phyloP scores from a whole-genome alignment of 257 asterid species.

The Fraxinus americana region DNA sequence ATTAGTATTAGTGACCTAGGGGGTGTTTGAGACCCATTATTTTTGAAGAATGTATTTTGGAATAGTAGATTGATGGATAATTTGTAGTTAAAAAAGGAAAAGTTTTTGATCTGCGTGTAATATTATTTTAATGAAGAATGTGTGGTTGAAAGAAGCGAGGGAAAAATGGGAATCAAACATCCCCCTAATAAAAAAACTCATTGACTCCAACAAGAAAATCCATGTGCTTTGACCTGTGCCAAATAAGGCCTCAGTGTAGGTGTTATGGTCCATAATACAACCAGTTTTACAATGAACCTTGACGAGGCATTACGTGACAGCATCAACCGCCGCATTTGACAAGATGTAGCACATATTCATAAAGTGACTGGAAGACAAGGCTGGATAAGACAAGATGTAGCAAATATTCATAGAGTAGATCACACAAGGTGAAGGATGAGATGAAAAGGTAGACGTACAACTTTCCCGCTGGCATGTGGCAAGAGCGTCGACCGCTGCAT shows the following conservation, averaged over 20 bases:
- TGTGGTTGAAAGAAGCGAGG: too few relatives aligned
- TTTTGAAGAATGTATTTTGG: too few relatives aligned
- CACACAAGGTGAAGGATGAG: slow-evolving; percentile 23
- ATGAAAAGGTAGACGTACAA: slow-evolving; percentile 47
- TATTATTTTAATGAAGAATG: too few relatives aligned
- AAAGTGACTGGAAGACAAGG: slow-evolving; percentile 9
- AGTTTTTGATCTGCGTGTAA: too few relatives aligned
- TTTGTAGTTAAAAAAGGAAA: too few relatives aligned
- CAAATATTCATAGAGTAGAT: slow-evolving; percentile 12
- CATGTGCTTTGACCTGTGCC: slow-evolving; percentile 14
- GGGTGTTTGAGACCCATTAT: too few relatives aligned
- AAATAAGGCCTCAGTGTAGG: neutral
- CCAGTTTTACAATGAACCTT: neutral
- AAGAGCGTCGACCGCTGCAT: slow-evolving; percentile 40
- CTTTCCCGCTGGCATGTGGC: slow-evolving; percentile 54
- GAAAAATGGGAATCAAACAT: too few relatives aligned
- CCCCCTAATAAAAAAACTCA: neutral
- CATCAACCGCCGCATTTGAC: too few relatives aligned
- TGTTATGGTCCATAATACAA: neutral
- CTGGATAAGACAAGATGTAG: slow-evolving; percentile 14
- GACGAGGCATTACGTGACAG: neutral
- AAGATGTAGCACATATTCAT: too few relatives aligned
- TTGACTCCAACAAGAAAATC: slow-evolving; percentile 18
- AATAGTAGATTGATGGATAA: too few relatives aligned
- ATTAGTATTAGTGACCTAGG: slow-evolving; percentile 7